Conservation (phyloP, 2,329 filamentous ascomycete species). For the Septoria linicola region DNA sequence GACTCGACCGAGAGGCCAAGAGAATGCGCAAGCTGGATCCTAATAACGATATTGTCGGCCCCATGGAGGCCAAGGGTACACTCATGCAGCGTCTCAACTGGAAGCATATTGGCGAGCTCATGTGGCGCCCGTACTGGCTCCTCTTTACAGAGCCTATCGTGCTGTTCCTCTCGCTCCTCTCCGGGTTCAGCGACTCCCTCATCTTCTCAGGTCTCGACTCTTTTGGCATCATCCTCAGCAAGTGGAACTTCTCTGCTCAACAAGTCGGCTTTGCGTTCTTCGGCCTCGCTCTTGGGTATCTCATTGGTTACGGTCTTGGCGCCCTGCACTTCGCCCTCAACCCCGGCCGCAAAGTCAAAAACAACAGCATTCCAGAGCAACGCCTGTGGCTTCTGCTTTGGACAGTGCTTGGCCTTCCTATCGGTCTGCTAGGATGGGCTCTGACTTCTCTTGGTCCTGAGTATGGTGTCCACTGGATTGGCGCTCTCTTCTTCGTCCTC, state of each 20-base stretch:
- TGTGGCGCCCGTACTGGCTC: slow-evolving; percentile 68
- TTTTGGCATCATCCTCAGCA: slow-evolving; percentile 62
- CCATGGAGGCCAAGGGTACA: slow-evolving; percentile 61
- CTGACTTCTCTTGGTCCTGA: slow-evolving; percentile 64
- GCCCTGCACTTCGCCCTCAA: slow-evolving; percentile 52
- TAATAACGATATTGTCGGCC: slow-evolving; percentile 65
- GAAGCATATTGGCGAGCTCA: slow-evolving; percentile 50
- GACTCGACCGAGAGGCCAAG: slow-evolving; percentile 76
- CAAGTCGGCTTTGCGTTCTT: slow-evolving; percentile 59
- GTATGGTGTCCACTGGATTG: slow-evolving; percentile 61
- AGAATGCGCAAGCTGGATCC: slow-evolving; percentile 54
- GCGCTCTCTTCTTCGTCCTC: slow-evolving; percentile 62
- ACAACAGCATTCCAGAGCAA: slow-evolving; percentile 60
- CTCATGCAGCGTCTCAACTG: slow-evolving; percentile 36
- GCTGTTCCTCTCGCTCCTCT: slow-evolving; percentile 66
- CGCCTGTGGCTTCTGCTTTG: slow-evolving; percentile 66
- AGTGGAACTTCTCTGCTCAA: slow-evolving; percentile 61
- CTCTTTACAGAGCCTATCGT: slow-evolving; percentile 75
- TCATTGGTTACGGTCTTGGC: slow-evolving; percentile 60
- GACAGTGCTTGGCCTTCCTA: slow-evolving; percentile 59
- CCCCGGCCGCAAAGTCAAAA: slow-evolving; percentile 44
- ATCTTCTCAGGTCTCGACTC: slow-evolving; percentile 78
- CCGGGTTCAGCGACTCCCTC: slow-evolving; percentile 70
- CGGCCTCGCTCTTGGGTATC: slow-evolving; percentile 63
- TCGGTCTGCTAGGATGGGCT: slow-evolving; percentile 69